Percentiles rank a stretch among this genome's conserved stretches.
phyloP scores from a whole-genome alignment of 2,329 filamentous ascomycete genomes.

The Nothomitra cinnamomea region DNA sequence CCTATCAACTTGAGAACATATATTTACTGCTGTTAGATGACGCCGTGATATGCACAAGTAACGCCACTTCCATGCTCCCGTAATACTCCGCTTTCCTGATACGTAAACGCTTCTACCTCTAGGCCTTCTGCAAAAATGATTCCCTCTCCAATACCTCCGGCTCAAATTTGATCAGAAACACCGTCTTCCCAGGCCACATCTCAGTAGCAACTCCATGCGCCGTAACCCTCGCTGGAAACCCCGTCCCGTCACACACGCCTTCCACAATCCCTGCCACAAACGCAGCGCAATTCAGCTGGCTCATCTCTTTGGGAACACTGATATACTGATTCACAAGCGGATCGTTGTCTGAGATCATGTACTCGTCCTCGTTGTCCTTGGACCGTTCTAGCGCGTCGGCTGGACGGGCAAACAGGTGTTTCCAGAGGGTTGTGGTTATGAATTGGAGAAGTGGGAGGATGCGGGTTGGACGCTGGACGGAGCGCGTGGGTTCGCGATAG shows the following conservation, averaged over 20 bases:
- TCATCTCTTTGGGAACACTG: conserved; percentile 87
- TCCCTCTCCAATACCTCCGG: conserved; percentile 86
- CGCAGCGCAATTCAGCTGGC: conserved; percentile 86
- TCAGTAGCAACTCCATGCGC: conserved; percentile 60
- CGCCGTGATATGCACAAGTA: too few species aligned
- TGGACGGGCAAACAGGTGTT: conserved; percentile 76
- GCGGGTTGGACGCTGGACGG: conserved; percentile 62
- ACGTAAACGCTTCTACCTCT: conserved; percentile 9
- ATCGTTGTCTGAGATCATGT: conserved; percentile 99
- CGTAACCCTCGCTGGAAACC: conserved; percentile 66
- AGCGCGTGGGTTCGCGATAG: conserved; percentile 56
- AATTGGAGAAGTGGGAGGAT: conserved; percentile 88
- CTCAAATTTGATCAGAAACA: conserved; percentile 87
- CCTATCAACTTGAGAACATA: too few species aligned
- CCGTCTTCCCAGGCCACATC: conserved; percentile 92
- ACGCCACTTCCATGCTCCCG: too few species aligned
- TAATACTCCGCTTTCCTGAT: neutral
- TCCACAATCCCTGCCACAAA: conserved; percentile 92
- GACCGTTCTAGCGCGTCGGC: conserved; percentile 89
- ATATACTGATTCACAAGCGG: conserved; percentile 91
- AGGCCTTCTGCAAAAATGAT: conserved; percentile 52
- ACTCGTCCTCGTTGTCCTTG: conserved; percentile 74
- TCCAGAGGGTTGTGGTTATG: conserved; percentile 84
- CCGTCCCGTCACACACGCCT: conserved; percentile 85
- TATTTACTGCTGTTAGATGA: too few species aligned